These are phyloP conservation scores for Aspergillus aculeatinus DNA, from an alignment of 2,329 filamentous ascomycete species.

Conservation along the genomic window DNA sequence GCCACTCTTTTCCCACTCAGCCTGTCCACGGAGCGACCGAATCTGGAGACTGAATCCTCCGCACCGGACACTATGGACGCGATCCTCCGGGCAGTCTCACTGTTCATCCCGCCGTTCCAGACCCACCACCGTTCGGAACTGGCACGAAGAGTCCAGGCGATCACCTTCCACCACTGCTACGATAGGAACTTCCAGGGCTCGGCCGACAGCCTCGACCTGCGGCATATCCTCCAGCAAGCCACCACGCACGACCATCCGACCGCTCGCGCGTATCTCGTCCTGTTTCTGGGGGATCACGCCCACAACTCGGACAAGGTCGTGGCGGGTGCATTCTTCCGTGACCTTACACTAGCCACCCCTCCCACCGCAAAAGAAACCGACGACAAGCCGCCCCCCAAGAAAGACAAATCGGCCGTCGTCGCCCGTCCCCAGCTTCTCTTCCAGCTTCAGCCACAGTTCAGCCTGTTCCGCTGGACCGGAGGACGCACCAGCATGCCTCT, in stretches of 20 bases:
- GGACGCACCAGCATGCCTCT: too few relatives aligned
- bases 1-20: neutral
- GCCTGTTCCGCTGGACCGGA: too few relatives aligned
- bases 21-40: neutral
- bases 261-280: neutral
- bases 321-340: constrained; percentile 1
- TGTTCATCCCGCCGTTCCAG: neutral
- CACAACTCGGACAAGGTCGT: neutral
- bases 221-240: too few relatives aligned
- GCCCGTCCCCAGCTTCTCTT: too few relatives aligned
- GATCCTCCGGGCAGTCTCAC: neutral
- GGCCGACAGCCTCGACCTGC: neutral
- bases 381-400: too few relatives aligned
- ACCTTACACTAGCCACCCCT: neutral
- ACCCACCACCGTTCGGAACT: neutral
- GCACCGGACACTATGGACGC: too few relatives aligned
- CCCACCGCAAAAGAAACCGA: too few relatives aligned
- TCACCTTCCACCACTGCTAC: neutral
- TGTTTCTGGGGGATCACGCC: neutral
- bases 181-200: neutral
- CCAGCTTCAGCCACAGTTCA: too few relatives aligned
- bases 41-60: too few relatives aligned
- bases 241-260: too few relatives aligned
- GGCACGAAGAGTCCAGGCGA: neutral
- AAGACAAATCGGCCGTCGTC: too few relatives aligned